Conservation (phyloP, 257 asterid species). For the Ballota nigra region DNA sequence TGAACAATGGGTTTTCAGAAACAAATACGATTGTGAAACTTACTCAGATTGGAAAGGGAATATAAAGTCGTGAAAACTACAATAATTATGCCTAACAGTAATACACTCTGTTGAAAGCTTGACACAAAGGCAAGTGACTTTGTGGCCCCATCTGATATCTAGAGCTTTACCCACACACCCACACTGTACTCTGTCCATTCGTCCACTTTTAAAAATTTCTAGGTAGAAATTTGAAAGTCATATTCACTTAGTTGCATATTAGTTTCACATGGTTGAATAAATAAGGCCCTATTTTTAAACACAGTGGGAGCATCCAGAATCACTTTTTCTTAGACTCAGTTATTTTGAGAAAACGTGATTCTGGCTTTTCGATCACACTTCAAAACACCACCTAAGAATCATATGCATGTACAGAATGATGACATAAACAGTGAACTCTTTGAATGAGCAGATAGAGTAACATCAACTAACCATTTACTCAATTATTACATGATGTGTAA, state of each 20-base stretch:
- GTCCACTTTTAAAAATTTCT: neutral
- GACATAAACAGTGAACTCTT: neutral
- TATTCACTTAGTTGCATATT: conserved; percentile 1
- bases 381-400: no score
- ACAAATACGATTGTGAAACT: neutral
- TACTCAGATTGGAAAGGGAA: neutral
- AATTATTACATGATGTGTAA: neutral
- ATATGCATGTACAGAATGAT: neutral
- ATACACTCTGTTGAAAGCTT: neutral
- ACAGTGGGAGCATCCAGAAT: no score
- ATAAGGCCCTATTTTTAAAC: no score
- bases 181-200: neutral
- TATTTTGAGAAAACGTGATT: no score
- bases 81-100: neutral
- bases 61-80: neutral
- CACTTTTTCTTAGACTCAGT: no score
- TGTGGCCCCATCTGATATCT: neutral
- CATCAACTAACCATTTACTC: neutral
- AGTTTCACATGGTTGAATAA: conserved; percentile 1
- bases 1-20: neutral
- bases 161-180: neutral
- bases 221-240: neutral
- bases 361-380: no score
- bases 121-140: neutral
- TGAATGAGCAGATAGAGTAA: neutral